Conservation (phyloP, 805 yeast species). For the Suhomyces kilbournensis region DNA sequence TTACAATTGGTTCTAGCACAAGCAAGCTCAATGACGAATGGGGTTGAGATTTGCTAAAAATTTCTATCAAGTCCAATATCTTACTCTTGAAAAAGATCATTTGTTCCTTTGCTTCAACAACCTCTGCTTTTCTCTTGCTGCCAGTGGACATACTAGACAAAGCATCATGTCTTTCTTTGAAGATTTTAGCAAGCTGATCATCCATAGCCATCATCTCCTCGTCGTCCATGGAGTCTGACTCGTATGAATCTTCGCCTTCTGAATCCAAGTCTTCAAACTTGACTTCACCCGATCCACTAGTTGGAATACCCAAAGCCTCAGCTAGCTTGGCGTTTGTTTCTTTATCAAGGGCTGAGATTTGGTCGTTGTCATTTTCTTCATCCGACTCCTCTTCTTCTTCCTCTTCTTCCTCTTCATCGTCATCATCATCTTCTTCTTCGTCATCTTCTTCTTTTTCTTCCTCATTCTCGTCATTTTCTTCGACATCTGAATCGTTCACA, state of each 20-base stretch:
- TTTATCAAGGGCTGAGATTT: conserved; percentile 24
- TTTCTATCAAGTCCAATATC: conserved; percentile 72
- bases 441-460: conserved; percentile 30
- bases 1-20: conserved; percentile 54
- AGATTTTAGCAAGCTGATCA: conserved; percentile 75
- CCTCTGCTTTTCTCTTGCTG: conserved; percentile 67
- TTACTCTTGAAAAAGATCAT: conserved; percentile 77
- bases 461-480: conserved; percentile 20
- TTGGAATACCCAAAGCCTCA: conserved; percentile 65
- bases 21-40: conserved; percentile 39
- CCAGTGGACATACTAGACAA: conserved; percentile 51
- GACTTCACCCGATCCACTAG: conserved; percentile 41
- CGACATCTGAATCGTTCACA: conserved; percentile 35
- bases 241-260: conserved; percentile 52
- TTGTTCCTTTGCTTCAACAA: conserved; percentile 73
- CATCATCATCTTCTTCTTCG: conserved; percentile 21
- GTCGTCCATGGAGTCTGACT: conserved; percentile 79
- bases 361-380: conserved; percentile 14
- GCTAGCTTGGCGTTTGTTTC: conserved; percentile 64
- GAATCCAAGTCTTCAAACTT: conserved; percentile 39
- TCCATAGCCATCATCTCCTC: conserved; percentile 96
- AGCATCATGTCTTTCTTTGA: conserved; percentile 76
- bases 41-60: conserved; percentile 49
- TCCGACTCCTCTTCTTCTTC: conserved; percentile 19
- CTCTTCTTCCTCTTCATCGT: conserved; percentile 22